phyloP scores from a whole-genome alignment of 139 green algal species.

The Volvox reticuliferus region DNA sequence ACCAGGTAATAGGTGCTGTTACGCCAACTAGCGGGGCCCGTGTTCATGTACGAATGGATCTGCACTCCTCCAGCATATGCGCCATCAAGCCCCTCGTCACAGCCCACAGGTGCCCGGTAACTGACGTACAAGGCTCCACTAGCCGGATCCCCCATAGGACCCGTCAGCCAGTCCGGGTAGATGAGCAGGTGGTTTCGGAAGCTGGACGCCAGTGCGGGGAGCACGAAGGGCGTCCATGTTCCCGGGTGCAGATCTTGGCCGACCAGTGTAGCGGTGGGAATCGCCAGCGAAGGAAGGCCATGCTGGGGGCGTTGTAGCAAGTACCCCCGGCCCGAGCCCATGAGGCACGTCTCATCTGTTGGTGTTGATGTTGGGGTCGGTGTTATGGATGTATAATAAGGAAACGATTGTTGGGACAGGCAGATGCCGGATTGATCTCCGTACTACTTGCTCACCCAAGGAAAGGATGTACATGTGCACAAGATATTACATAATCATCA shows the following conservation, averaged over 20 bases:
- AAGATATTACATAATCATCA: too few relatives aligned
- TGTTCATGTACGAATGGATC: conserved; percentile 7
- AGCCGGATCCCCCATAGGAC: neutral
- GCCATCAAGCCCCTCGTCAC: neutral
- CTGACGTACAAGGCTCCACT: neutral
- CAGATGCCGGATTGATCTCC: too few relatives aligned
- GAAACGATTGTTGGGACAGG: too few relatives aligned
- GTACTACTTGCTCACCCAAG: too few relatives aligned
- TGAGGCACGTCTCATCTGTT: neutral
- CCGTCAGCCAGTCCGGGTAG: neutral
- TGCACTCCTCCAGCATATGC: neutral
- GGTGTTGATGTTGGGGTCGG: neutral
- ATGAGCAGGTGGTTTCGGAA: neutral
- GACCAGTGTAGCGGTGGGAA: neutral
- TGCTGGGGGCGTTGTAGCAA: conserved; percentile 8
- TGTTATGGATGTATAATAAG: too few relatives aligned
- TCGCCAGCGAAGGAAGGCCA: neutral
- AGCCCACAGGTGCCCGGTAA: conserved; percentile 6
- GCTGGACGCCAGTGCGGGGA: neutral
- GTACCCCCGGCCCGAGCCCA: neutral
- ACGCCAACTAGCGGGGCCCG: neutral
- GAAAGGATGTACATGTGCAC: too few relatives aligned
- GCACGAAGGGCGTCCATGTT: neutral
- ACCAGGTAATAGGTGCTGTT: neutral
- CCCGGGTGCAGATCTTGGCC: neutral